A percentile compares a stretch with the other conserved stretches of the same genome.
Evolutionary conservation across 805 yeast genomes (phyloP).

Genomic region (Saturnispora zaruensis): DNA sequence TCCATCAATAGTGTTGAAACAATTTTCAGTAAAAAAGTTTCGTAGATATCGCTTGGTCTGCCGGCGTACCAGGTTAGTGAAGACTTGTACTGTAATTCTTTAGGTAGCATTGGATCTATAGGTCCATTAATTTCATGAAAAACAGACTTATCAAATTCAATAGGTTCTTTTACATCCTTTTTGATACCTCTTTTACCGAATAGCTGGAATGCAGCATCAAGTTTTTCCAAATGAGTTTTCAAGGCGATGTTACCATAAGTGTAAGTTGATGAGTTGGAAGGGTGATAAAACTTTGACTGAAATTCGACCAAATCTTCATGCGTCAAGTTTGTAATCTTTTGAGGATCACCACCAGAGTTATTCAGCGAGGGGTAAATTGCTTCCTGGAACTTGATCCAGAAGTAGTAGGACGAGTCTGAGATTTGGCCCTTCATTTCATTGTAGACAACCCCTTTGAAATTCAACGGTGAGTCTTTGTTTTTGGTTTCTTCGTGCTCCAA

Average conservation of each 20-base stretch:
- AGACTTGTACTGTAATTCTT: conserved; percentile 62
- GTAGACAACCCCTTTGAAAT: conserved; percentile 91
- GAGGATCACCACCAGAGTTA: conserved; percentile 94
- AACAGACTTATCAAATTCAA: conserved; percentile 30
- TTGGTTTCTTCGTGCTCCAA: conserved; percentile 60
- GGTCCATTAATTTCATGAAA: conserved; percentile 56
- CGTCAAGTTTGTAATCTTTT: conserved; percentile 59
- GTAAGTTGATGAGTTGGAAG: conserved; percentile 78
- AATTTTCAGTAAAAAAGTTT: conserved; percentile 63
- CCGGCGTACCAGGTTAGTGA: conserved; percentile 90
- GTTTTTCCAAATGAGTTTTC: conserved; percentile 45
- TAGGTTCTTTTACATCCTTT: conserved; percentile 37
- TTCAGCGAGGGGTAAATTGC: conserved; percentile 75
- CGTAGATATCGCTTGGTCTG: conserved; percentile 57
- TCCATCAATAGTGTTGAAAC: conserved; percentile 66
- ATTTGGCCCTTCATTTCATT: conserved; percentile 98
- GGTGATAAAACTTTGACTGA: conserved; percentile 74
- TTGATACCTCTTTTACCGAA: conserved; percentile 43
- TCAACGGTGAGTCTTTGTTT: conserved; percentile 52
- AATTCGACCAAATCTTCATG: conserved; percentile 73
- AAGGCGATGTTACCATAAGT: conserved; percentile 80
- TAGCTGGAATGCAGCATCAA: conserved; percentile 40
- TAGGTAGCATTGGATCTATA: conserved; percentile 64
- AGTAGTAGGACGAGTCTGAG: conserved; percentile 78
- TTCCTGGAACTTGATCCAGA: conserved; percentile 77